Percentiles rank a stretch among this genome's conserved stretches.
Evolutionary conservation across 225 moss, liverwort and hornwort species (phyloP).

Genomic region (Physcomitrellopsis africana): DNA sequence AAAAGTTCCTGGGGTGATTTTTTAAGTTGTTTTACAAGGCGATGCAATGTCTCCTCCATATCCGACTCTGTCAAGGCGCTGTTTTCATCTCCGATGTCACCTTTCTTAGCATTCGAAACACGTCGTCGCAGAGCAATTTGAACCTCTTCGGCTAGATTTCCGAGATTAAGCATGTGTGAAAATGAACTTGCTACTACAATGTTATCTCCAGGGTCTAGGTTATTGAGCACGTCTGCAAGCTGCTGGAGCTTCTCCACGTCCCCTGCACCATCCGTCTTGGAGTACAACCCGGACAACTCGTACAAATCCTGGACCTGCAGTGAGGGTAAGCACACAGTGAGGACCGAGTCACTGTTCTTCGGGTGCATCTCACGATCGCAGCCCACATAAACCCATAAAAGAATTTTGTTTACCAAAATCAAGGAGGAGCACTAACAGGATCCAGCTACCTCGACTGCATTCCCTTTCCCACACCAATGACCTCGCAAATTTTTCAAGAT

Average conservation of each 20-base stretch:
- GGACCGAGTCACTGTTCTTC: not conserved
- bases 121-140: constrained; percentile 61
- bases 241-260: constrained; percentile 48
- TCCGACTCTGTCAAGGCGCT: constrained; percentile 67
- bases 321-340: constrained; percentile 14
- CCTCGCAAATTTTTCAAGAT: constrained; percentile 7
- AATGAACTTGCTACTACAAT: constrained; percentile 69
- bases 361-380: constrained; percentile 12
- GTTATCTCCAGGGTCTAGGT: constrained; percentile 54
- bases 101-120: constrained; percentile 46
- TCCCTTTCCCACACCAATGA: constrained; percentile 5
- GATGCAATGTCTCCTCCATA: constrained; percentile 62
- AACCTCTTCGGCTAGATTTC: constrained; percentile 68
- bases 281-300: constrained; percentile 60
- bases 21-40: constrained; percentile 54
- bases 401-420: constrained; percentile 21
- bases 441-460: constrained; percentile 10
- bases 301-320: constrained; percentile 52
- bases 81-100: constrained; percentile 67
- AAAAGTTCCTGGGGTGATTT: constrained; percentile 66
- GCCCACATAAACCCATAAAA: not conserved
- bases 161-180: constrained; percentile 73
- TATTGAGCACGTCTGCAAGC: constrained; percentile 51
- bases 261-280: constrained; percentile 54
- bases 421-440: not conserved